Conservation (phyloP, 2,329 filamentous ascomycete genomes). For the Colletotrichum godetiae region DNA sequence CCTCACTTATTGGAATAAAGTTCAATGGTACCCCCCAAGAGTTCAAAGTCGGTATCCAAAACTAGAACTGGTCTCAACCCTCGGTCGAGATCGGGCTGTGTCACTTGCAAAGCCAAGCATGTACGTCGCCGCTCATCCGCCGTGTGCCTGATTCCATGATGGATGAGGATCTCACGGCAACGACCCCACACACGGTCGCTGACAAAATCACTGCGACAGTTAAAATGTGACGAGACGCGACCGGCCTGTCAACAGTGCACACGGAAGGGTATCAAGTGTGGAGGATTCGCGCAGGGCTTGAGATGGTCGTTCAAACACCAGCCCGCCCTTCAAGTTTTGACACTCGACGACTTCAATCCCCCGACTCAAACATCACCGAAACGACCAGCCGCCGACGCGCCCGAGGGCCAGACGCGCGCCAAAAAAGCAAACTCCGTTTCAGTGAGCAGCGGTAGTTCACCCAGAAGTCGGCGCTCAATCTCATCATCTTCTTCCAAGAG, state of each 20-base stretch:
- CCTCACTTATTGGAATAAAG: neutral
- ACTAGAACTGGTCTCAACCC: constrained; percentile 29
- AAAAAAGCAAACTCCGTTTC: neutral
- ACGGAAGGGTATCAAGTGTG: constrained; percentile 43
- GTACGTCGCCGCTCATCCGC: constrained; percentile 18
- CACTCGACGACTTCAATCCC: neutral
- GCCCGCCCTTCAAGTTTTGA: constrained; percentile 13
- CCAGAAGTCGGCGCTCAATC: neutral
- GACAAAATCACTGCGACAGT: constrained; percentile 30
- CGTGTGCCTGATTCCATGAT: neutral
- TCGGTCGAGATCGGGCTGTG: constrained; percentile 45
- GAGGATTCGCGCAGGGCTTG: constrained; percentile 46
- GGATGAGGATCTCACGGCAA: neutral
- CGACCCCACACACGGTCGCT: neutral
- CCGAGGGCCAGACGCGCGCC: neutral
- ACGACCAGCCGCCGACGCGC: neutral
- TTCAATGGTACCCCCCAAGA: constrained; percentile 28
- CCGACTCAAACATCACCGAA: neutral
- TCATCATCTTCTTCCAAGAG: neutral
- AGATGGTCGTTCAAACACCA: constrained; percentile 57
- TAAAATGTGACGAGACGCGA: constrained; percentile 47
- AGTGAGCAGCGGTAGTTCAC: neutral
- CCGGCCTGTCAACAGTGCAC: constrained; percentile 44
- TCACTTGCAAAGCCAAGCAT: constrained; percentile 46
- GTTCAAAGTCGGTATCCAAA: constrained; percentile 7